These are phyloP conservation scores for Ustilago nuda DNA, from an alignment of 1,284 basidiomycete species.

Conservation along the genomic window DNA sequence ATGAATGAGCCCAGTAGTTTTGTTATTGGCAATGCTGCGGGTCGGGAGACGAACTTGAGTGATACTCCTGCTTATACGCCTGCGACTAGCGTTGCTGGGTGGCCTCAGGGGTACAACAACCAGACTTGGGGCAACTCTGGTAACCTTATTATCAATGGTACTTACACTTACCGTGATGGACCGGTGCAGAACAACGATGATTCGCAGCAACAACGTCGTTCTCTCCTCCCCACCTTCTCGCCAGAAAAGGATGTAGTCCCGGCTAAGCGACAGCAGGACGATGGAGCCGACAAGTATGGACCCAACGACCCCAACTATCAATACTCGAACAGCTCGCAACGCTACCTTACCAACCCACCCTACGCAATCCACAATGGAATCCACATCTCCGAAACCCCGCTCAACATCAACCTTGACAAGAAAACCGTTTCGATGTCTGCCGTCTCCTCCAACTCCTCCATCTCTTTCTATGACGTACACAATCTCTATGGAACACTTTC, in stretches of 20 bases:
- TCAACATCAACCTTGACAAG: conserved; percentile 71
- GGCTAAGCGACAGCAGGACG: conserved; percentile 16
- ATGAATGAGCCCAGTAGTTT: conserved; percentile 60
- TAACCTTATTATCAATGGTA: conserved; percentile 79
- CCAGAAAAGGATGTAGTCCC: conserved; percentile 8
- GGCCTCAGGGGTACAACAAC: conserved; percentile 75
- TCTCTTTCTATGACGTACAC: conserved; percentile 68
- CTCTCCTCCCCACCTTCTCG: conserved; percentile 1
- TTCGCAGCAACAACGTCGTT: conserved; percentile 15
- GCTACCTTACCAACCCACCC: conserved; percentile 69
- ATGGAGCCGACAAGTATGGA: conserved; percentile 19
- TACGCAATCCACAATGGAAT: conserved; percentile 80
- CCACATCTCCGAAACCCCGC: conserved; percentile 68
- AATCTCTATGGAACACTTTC: conserved; percentile 51
- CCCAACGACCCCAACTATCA: conserved; percentile 32
- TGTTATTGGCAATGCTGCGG: conserved; percentile 40
- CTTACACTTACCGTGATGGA: conserved; percentile 39
- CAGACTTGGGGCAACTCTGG: conserved; percentile 76
- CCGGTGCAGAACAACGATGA: conserved; percentile 40
- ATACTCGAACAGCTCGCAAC: conserved; percentile 43
- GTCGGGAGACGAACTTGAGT: conserved; percentile 71
- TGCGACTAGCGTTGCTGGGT: conserved; percentile 46
- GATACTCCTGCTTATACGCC: conserved; percentile 63
- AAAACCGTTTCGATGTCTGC: conserved; percentile 51
- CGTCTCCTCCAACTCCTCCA: conserved; percentile 69